A percentile compares a stretch with the other conserved stretches of the same genome.
Evolutionary conservation across 495 filamentous ascomycete genomes (phyloP).

Genomic region (Talaromyces borbonicus): DNA sequence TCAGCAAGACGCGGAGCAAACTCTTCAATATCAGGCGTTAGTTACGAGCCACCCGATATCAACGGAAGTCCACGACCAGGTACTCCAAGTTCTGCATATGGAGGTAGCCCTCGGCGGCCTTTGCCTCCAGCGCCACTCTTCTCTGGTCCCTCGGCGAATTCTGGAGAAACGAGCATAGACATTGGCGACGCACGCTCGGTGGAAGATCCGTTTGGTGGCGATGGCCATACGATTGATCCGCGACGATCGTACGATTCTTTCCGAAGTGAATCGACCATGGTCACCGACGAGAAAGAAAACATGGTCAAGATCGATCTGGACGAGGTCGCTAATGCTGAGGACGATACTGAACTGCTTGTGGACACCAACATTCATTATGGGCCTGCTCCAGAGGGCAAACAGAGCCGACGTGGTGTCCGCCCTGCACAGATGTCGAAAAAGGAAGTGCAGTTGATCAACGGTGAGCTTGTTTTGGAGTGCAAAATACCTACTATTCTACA

Average conservation of each 20-base stretch:
- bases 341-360: slow-evolving; percentile 28
- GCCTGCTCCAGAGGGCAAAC: slow-evolving; percentile 73
- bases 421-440: slow-evolving; percentile 85
- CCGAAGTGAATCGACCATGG: slow-evolving; percentile 53
- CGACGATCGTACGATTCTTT: slow-evolving; percentile 52
- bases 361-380: slow-evolving; percentile 61
- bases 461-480: slow-evolving; percentile 94
- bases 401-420: slow-evolving; percentile 74
- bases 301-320: slow-evolving; percentile 35
- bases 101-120: slow-evolving; percentile 75
- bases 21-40: slow-evolving; percentile 40
- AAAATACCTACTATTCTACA: slow-evolving; percentile 98
- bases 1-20: slow-evolving; percentile 54
- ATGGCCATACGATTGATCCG: slow-evolving; percentile 38
- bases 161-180: slow-evolving; percentile 36
- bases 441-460: slow-evolving; percentile 91
- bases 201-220: slow-evolving; percentile 72
- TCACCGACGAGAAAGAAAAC: slow-evolving; percentile 44
- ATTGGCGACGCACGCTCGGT: slow-evolving; percentile 47
- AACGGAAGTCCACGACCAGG: slow-evolving; percentile 87
- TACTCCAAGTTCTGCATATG: slow-evolving; percentile 78
- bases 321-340: slow-evolving; percentile 23
- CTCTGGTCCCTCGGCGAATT: slow-evolving; percentile 31
- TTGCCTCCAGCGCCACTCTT: slow-evolving; percentile 90
- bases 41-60: slow-evolving; percentile 79